A percentile compares a stretch with the other conserved stretches of the same genome.
Conservation (phyloP, 108 stramenopile genomes). For the Nitzschia putrida region DNA sequence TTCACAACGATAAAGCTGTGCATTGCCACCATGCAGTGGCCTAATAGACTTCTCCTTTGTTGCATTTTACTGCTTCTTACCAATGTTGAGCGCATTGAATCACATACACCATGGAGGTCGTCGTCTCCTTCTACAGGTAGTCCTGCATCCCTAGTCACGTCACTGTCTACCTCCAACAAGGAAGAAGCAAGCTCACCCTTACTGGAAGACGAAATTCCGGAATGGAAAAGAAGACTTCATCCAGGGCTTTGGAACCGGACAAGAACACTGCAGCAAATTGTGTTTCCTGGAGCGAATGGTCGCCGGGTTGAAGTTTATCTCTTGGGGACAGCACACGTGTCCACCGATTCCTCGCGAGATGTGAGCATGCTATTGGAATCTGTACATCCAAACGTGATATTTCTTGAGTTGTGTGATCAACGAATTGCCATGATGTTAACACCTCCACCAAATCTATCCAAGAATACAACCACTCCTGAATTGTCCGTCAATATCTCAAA, state of each 20-base stretch:
- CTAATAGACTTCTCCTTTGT: no score
- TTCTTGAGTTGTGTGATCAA: conserved; percentile 82
- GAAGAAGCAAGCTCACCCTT: no score
- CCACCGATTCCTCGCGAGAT: conserved; percentile 70
- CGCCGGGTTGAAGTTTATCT: conserved; percentile 54
- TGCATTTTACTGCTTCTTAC: no score
- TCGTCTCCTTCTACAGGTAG: no score
- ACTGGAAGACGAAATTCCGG: conserved; percentile 17
- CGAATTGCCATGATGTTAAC: conserved; percentile 61
- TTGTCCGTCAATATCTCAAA: neutral
- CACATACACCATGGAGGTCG: no score
- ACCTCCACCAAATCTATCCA: conserved; percentile 14
- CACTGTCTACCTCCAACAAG: no score
- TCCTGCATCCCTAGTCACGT: no score
- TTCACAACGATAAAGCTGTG: no score
- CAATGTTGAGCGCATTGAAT: no score
- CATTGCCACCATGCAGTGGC: no score
- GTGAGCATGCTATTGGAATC: conserved; percentile 61
- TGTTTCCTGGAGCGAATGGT: conserved; percentile 28
- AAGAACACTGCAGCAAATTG: conserved; percentile 37
- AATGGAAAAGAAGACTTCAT: conserved; percentile 39
- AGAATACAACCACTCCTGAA: neutral
- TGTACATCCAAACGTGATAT: conserved; percentile 67
- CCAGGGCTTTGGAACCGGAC: conserved; percentile 32
- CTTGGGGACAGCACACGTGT: conserved; percentile 83